phyloP scores from a whole-genome alignment of 1,284 basidiomycete species.

The Apiotrichum laibachii region DNA sequence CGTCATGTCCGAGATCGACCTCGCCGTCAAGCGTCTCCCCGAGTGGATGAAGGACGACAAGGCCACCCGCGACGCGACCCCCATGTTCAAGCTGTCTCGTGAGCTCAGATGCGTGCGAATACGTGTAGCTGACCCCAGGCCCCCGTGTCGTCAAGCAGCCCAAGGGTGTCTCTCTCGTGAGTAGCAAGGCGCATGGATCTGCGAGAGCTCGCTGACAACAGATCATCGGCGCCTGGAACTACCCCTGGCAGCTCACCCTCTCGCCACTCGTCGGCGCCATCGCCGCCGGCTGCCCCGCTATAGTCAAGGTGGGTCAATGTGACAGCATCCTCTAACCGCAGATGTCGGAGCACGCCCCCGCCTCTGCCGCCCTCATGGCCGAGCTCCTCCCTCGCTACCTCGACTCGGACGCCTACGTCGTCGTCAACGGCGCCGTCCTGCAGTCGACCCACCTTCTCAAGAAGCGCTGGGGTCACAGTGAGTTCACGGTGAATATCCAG shows the following conservation, averaged over 20 bases:
- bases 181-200: conserved; percentile 16
- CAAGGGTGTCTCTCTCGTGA: conserved; percentile 68
- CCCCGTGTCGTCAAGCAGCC: conserved; percentile 70
- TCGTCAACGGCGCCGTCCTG: conserved; percentile 73
- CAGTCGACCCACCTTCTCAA: conserved; percentile 76
- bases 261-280: conserved; percentile 68
- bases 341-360: conserved; percentile 73
- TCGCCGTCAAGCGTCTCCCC: conserved; percentile 65
- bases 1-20: conserved; percentile 61
- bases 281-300: conserved; percentile 71
- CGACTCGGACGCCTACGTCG: conserved; percentile 66
- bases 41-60: conserved; percentile 72
- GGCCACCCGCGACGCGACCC: conserved; percentile 56
- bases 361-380: conserved; percentile 64
- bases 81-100: conserved; percentile 45
- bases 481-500: conserved; percentile 33
- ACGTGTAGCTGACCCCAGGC: conserved; percentile 56
- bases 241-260: conserved; percentile 57
- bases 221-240: conserved; percentile 56
- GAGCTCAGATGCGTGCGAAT: conserved; percentile 5
- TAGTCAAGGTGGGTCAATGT: conserved; percentile 59
- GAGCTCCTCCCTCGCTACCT: conserved; percentile 78
- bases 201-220: conserved; percentile 4
- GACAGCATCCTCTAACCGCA: conserved; percentile 7
- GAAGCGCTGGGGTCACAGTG: conserved; percentile 82